These are phyloP conservation scores for Acacia acuminata DNA, from an alignment of 306 rosid species.

Conservation along the genomic window DNA sequence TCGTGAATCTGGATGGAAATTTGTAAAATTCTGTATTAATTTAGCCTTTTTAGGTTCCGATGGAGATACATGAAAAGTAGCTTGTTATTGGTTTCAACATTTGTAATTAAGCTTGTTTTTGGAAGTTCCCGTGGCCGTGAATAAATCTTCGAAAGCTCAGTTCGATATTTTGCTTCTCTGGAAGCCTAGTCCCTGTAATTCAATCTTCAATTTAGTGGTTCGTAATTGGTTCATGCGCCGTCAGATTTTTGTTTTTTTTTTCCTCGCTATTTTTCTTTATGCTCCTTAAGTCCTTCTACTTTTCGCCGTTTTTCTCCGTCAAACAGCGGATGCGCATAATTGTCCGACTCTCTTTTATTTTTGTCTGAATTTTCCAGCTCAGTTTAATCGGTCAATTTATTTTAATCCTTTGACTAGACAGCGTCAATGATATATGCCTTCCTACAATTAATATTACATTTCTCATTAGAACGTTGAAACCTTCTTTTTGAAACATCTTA, in stretches of 20 bases:
- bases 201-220: not conserved
- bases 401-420: conserved; percentile 11
- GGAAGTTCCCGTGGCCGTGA: not conserved
- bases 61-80: not conserved
- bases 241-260: not conserved
- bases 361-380: not conserved
- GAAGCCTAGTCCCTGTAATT: not conserved
- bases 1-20: not conserved
- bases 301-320: not conserved
- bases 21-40: not conserved
- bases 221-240: not conserved
- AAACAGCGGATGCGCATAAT: not conserved
- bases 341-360: not conserved
- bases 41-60: not conserved
- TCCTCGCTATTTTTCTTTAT: not conserved
- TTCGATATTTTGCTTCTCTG: not conserved
- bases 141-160: not conserved
- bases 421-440: not conserved
- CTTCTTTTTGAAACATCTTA: not conserved
- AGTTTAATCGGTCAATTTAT: not conserved
- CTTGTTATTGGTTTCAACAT: not conserved
- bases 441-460: not conserved
- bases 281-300: not conserved
- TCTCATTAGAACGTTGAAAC: not conserved
- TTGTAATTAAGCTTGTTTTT: not conserved